These are phyloP conservation scores for Talaromyces stipitatus DNA, from an alignment of 495 filamentous ascomycete species.

Conservation along the genomic window DNA sequence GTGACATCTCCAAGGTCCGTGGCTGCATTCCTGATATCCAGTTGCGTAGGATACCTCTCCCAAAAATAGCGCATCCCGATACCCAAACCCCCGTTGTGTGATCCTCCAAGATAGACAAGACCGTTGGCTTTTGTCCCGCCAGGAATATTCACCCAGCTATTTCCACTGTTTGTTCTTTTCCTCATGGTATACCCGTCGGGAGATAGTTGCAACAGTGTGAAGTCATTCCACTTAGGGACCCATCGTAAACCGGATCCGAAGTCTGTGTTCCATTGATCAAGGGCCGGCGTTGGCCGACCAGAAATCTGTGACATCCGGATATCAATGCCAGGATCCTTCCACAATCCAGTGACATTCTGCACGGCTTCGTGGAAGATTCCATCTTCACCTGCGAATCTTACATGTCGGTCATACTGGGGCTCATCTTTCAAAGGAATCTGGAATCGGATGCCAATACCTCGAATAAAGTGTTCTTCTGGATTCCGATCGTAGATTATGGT, in stretches of 20 bases:
- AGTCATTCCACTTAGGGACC: constrained; percentile 43
- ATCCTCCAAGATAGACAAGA: constrained; percentile 38
- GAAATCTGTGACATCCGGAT: constrained; percentile 27
- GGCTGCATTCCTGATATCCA: constrained; percentile 34
- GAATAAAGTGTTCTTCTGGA: constrained; percentile 25
- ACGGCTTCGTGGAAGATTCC: constrained; percentile 32
- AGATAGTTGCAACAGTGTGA: constrained; percentile 36
- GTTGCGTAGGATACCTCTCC: constrained; percentile 40
- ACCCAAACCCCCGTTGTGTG: constrained; percentile 35
- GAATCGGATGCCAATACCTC: constrained; percentile 31
- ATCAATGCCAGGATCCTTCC: constrained; percentile 26
- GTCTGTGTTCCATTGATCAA: constrained; percentile 25
- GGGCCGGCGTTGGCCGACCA: constrained; percentile 20
- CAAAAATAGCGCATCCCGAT: constrained; percentile 43
- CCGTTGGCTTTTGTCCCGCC: constrained; percentile 38
- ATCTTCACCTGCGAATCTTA: constrained; percentile 27
- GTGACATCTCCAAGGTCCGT: constrained; percentile 32
- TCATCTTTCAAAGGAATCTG: constrained; percentile 28
- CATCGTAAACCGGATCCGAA: constrained; percentile 29
- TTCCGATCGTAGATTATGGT: constrained; percentile 30
- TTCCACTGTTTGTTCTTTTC: constrained; percentile 39
- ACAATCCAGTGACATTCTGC: constrained; percentile 32
- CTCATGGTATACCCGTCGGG: constrained; percentile 43
- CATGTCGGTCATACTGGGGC: constrained; percentile 31
- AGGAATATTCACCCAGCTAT: constrained; percentile 42